Conservation (phyloP, 768 basidiomycete species). For the Trametes sanguinea region DNA sequence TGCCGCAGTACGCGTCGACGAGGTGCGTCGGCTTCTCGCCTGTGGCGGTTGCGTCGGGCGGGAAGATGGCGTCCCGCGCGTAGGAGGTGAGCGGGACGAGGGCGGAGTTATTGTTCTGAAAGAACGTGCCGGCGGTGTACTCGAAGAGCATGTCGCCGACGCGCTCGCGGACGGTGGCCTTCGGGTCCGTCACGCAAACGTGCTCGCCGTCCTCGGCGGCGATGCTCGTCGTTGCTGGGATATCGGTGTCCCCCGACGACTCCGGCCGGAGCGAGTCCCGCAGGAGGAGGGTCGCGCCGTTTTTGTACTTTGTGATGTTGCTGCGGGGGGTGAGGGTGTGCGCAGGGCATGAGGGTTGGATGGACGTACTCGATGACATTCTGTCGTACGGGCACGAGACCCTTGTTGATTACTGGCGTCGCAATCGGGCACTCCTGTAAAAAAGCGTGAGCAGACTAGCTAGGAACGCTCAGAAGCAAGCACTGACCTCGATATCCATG, state of each 20-base stretch:
- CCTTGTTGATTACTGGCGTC: conserved; percentile 74
- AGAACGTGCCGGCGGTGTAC: conserved; percentile 87
- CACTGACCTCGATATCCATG: conserved; percentile 86
- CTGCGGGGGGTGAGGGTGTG: conserved; percentile 46
- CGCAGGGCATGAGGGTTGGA: too few species aligned
- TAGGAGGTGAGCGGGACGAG: conserved; percentile 82
- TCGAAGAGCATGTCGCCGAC: conserved; percentile 84
- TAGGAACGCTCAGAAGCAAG: not conserved
- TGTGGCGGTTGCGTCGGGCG: conserved; percentile 22
- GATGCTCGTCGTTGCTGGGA: not conserved
- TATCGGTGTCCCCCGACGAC: not conserved
- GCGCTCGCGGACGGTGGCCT: conserved; percentile 76
- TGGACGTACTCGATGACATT: conserved; percentile 63
- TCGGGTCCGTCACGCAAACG: conserved; percentile 83
- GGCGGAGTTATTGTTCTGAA: conserved; percentile 98
- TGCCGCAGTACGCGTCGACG: conserved; percentile 93
- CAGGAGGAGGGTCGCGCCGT: conserved; percentile 86
- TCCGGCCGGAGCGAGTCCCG: conserved; percentile 67
- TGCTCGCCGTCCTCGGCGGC: conserved; percentile 47
- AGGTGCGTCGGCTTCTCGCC: conserved; percentile 70
- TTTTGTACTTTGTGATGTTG: conserved; percentile 78
- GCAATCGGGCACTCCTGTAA: conserved; percentile 89
- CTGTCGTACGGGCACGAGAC: conserved; percentile 59
- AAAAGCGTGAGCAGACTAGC: not conserved
- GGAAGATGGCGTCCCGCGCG: conserved; percentile 73